Evolutionary conservation across 1,139 yeast species (phyloP), one percentile per base, ranked within the genome.

Genomic region (Keqinozyma sinolaborantium): DNA sequence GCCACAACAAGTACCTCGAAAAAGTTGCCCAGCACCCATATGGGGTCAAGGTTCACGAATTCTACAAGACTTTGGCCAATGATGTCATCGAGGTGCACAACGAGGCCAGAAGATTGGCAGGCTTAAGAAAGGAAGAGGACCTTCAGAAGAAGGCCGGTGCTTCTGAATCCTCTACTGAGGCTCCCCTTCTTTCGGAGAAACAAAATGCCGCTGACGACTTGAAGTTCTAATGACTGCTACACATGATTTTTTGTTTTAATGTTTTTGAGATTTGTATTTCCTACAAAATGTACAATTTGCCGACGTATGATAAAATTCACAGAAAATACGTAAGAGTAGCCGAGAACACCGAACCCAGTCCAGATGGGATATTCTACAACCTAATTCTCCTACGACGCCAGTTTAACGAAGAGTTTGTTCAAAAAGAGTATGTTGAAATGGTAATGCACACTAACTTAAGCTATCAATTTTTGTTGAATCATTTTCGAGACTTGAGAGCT

Each of bases 51-150:
- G 56, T 66, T 29, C 66, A 62, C 42, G 62, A 60, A 8, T 64
- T 53, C 34, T 56, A 56, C 36, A 39, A 69, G 25, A 69, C 55
- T 24, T 66, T 78, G 27, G 75, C 73, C 10, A 64, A 64, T 37
- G 84, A 80, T 43, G 83, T 73, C 3, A 60, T 61, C 30, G 79
- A 77, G 35, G 85, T 83, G 30, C 90, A 84, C 56, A 69, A 65
- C 35, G 92, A 83, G 56, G 95, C 94, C 21, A 65, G 70, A 44
- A 69, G 92, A 48, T 66, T 83, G 50, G 83, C 83, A 15, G 79
- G 74, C 30, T 52, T 80, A 51, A 74, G 79, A 54, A 67, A 70
- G 47, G 55, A 53, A 30, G 40, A 53, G 31, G 45, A 44, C 12
- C 24, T 41, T 10, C 30, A 44, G 25, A 39, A 38, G 6, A 35